Conservation (phyloP, 140 eudicot species). For the Flaveria floridana region DNA sequence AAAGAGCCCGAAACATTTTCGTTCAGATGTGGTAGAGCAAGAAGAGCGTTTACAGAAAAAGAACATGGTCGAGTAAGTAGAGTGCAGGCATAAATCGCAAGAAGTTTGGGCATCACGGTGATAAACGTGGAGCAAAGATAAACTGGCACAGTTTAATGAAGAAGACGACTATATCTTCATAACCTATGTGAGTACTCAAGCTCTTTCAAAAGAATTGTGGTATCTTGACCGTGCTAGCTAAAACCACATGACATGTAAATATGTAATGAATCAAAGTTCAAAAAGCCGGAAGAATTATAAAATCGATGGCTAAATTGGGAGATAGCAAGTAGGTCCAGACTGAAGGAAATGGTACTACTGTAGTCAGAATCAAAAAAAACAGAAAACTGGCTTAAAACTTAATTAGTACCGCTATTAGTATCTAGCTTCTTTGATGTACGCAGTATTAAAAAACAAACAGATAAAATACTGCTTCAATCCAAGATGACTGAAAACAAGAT, state of each 20-base stretch:
- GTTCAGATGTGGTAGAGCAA: not conserved
- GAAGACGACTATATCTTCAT: slow-evolving; percentile 1
- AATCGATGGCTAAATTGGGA: not conserved
- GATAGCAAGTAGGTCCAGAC: not conserved
- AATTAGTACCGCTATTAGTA: not conserved
- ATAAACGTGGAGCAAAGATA: not conserved
- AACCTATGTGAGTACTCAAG: not conserved
- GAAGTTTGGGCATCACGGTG: not conserved
- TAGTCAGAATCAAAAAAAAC: not conserved
- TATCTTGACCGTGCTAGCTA: not conserved
- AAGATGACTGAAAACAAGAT: not conserved
- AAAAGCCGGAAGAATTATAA: not conserved
- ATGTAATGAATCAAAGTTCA: not conserved
- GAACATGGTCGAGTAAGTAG: not conserved
- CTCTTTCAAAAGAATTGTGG: not conserved
- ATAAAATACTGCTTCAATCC: not conserved
- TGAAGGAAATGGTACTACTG: not conserved
- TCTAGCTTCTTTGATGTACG: not conserved
- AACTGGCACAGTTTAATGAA: not conserved
- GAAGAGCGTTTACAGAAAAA: not conserved
- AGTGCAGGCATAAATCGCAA: not conserved
- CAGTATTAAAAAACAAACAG: not conserved
- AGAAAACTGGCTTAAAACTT: not conserved
- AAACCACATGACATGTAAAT: not conserved
- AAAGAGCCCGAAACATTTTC: not conserved